Evolutionary conservation across 2,329 filamentous ascomycete species (phyloP), one percentile per base, ranked within the genome.

Genomic region (Penicillium sp.): DNA sequence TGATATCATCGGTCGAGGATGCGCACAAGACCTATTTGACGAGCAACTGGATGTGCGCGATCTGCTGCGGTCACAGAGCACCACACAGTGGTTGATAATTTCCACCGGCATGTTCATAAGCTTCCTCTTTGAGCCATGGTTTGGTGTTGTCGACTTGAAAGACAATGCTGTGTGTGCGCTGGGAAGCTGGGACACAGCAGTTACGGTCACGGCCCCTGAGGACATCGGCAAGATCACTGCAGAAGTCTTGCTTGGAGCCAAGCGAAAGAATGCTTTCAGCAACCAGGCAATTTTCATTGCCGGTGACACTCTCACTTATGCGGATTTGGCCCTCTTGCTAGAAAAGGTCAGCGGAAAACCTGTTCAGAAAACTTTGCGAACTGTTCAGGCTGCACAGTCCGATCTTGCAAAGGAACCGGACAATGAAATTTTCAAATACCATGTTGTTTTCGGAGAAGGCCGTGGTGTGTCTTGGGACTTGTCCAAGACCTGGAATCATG

Each of bases 91-190:
- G 88, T 76, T 81, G 4, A 81, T 90, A 54, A 76, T 90, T 1
- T 86, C 83, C n/a, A 87, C 85, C 11, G 88, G 87, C 0, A 76
- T 91, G 57, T 91, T 90, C 63, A 87, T 83, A 74, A 86, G 82
- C 60, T 91, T 90, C 63, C 64, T 91, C 16, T 90, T 91, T 63
- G 78, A 85, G 54, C 66, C 73, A 1, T 79, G 69, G 2, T 90
- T 88, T 71, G 87, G 86, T 0, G 78, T 89, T 4, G 84, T 90
- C 0, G 81, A 86, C 62, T 57, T 81, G 0, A 52, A 61, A 1
- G 36, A 58, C 4, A 53, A 13, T 75, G 43, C 65, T 1, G 77
- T 86, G 1, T 75, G 81, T 9, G 86, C 80, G 0, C 71, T 91
- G 11, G 83, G 86, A 0, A 71, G 78, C 31, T 89, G 85, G 86